Percentiles rank a stretch among this genome's conserved stretches.
phyloP scores from a whole-genome alignment of 306 rosid species.

The Urtica urens region DNA sequence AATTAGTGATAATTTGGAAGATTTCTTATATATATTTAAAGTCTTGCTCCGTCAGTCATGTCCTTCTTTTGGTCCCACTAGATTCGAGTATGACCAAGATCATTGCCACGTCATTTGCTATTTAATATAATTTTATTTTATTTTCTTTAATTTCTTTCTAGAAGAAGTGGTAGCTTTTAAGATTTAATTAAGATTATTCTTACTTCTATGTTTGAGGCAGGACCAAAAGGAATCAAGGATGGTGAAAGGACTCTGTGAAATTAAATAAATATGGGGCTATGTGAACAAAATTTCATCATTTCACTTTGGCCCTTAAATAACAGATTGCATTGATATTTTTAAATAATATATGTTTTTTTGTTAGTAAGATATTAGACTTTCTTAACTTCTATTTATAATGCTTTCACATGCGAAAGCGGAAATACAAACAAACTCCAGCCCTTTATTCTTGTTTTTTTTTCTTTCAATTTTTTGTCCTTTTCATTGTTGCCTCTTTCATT shows the following conservation, averaged over 20 bases:
- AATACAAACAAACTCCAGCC: too few species aligned
- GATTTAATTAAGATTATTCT: background rate
- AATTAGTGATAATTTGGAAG: too few species aligned
- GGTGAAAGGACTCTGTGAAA: background rate
- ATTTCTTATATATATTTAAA: too few species aligned
- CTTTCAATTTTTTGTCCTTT: too few species aligned
- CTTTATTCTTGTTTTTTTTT: too few species aligned
- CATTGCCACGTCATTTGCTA: conserved; percentile 10
- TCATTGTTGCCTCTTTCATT: too few species aligned
- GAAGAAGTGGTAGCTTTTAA: background rate
- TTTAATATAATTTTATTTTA: background rate
- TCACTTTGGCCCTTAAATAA: background rate
- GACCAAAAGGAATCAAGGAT: background rate
- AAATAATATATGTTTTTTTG: too few species aligned
- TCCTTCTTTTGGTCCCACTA: conserved; percentile 10
- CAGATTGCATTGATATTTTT: background rate
- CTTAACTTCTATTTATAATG: background rate
- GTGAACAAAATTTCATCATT: conserved; percentile 11
- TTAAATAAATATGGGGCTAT: background rate
- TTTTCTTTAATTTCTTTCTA: background rate
- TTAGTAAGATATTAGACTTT: background rate
- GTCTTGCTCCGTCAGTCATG: conserved; percentile 16
- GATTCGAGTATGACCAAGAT: too few species aligned
- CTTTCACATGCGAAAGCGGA: background rate
- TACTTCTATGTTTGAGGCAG: background rate